Evolutionary conservation across 192 early-diverging fungal genomes (phyloP), one percentile per base, ranked within the genome.

Genomic region (Mortierella antarctica): DNA sequence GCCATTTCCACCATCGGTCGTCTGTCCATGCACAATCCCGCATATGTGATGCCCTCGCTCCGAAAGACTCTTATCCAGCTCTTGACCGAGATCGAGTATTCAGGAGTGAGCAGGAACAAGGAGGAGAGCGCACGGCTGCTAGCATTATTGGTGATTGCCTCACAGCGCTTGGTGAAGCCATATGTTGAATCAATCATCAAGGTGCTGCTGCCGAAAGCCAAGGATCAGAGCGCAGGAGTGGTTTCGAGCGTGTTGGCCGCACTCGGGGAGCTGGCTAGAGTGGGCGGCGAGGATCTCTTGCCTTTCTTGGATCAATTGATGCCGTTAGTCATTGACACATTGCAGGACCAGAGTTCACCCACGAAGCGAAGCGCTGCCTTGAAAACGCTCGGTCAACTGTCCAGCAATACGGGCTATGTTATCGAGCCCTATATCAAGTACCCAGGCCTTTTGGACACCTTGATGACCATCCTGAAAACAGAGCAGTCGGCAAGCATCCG

Each of bases 41-140:
- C 95, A 2, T 96, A 96, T 69, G 93, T 97, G 13, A 90, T 97
- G 88, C 95, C 97, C 7, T 93, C 92, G 0, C 84, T 99, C 23
- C 88, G 95, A 41, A 94, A 96, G 67, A 90, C 93, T 0, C 71
- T 98, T 13, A 93, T 95, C 65, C 93, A 96, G 73, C 83, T 99
- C 2, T 82, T 99, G 55, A 95, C 94, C 6, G 96, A 98, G 80
- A 82, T 99, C 18, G 95, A 99, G 82, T 96, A 94, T 78, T 93
- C 96, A 10, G 84, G 84, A 15, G 87, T 90, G 9, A 92, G 94
- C 59, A 87, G 93, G 40, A 94, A 96, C 68, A 95, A 93, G 59
- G 95, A 96, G 75, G 95, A 96, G 78, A 89, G 92, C 60, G 94
- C 95, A 10, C 88, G 92, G 52, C 70, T 97, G 17, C 83, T 99